phyloP scores from a whole-genome alignment of 352 stramenopile genomes.

The Phytophthora fragariaefolia region DNA sequence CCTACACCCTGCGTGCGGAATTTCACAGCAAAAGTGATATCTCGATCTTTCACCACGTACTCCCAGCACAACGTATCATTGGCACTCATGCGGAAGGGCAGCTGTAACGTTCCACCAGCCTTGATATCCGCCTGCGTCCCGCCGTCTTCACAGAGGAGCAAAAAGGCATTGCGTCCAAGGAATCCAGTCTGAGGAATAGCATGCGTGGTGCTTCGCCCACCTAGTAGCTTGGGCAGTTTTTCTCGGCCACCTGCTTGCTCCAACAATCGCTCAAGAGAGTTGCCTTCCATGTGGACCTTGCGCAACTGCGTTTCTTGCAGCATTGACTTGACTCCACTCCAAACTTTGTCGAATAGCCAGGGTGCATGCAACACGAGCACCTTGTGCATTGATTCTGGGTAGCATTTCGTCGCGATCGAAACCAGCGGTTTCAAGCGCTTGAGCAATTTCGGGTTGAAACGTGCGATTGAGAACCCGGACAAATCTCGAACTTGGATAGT shows the following conservation, averaged over 20 bases:
- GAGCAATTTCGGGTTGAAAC: slow-evolving; percentile 63
- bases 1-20: slow-evolving; percentile 76
- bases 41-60: slow-evolving; percentile 64
- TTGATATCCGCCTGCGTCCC: slow-evolving; percentile 73
- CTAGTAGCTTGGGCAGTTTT: slow-evolving; percentile 60
- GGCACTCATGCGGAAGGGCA: slow-evolving; percentile 72
- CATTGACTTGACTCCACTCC: slow-evolving; percentile 57
- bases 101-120: slow-evolving; percentile 58
- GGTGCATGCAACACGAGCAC: slow-evolving; percentile 67
- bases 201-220: slow-evolving; percentile 57
- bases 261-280: slow-evolving; percentile 55
- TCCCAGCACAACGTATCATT: slow-evolving; percentile 86
- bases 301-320: slow-evolving; percentile 69
- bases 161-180: slow-evolving; percentile 64
- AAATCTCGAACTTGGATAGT: slow-evolving; percentile 71
- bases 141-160: slow-evolving; percentile 74
- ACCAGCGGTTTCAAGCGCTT: slow-evolving; percentile 48
- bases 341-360: slow-evolving; percentile 82
- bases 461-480: slow-evolving; percentile 67
- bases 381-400: slow-evolving; percentile 65
- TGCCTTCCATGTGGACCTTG: slow-evolving; percentile 69
- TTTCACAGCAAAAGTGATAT: slow-evolving; percentile 77
- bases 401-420: slow-evolving; percentile 64
- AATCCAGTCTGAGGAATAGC: slow-evolving; percentile 72
- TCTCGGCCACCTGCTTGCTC: slow-evolving; percentile 56